Base-by-base conservation (phyloP, 371 early-diverging fungal genomes). In the Saksenaea vasiformis region DNA sequence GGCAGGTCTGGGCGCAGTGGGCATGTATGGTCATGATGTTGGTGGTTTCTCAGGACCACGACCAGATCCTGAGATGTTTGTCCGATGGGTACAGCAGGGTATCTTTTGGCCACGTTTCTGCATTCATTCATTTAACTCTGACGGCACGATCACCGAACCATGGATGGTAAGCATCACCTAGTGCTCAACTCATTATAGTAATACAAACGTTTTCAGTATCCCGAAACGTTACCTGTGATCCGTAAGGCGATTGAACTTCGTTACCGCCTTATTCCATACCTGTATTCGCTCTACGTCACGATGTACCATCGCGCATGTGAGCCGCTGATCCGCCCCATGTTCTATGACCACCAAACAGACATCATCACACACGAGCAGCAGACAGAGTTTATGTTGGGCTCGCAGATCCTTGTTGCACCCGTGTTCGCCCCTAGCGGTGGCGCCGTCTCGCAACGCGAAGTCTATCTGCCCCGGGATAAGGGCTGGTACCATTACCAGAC, bases 31-130 rank as follows among this genome's bases (percentile, higher is more conserved):
- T 11, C 89, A 88, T 64, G 87, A 87, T 59, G 74, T 88, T 37
- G 85, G 87, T 9, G 89, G 89, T 1, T 88, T 87, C 75, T 76
- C 76, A 14, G 89, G 89, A 7, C 85, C 85, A 0, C 67, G 75
- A 27, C 86, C 87, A 0, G 75, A 70, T 34, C 76, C 77, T 41
- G 87, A 87, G 65, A 58, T 87, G 63, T 80, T 88, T 64, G 81
- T 87, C 1, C 71, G 86, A 57, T 88, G 89, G 89, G 79, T 88
- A 0, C 89, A 88, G 55, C 83, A 84, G 62, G 87, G 85, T 9
- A 76, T 88, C 13, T 86, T 78, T 10, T 83, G 82, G 71, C 82
- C 89, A 15, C 31, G 89, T 22, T 86, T 87, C 62, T 84, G 81
- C 53, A 83, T 88, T 36, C 87, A 88, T 65, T 86, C 86, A 2